phyloP scores from a whole-genome alignment of 208 protist genomes.

The Acanthamoeba castellanii region DNA sequence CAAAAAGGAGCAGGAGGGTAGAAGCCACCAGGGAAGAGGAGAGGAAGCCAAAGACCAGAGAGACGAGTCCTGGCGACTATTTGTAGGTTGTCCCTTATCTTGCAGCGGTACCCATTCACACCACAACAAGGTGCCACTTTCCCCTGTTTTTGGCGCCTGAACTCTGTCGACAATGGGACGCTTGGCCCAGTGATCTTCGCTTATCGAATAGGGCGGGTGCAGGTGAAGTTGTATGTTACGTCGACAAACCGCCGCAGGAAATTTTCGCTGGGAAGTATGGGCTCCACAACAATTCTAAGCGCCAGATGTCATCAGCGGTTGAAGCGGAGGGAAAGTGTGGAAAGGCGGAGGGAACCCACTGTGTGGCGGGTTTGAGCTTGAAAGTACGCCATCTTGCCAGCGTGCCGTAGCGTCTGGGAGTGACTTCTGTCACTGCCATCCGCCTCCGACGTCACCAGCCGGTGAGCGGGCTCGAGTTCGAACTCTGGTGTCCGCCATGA shows the following conservation, averaged over 20 bases:
- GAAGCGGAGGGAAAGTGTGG: too few species aligned
- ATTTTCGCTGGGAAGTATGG: neutral
- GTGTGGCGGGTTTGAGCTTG: too few species aligned
- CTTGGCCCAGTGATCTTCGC: too few species aligned
- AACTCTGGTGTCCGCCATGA: too few species aligned
- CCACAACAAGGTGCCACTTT: neutral
- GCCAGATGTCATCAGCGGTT: too few species aligned
- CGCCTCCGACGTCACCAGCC: too few species aligned
- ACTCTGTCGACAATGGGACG: neutral
- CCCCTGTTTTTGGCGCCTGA: neutral
- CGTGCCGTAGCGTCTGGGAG: too few species aligned
- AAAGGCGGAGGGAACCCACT: too few species aligned
- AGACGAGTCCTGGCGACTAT: neutral
- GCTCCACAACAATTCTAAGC: neutral
- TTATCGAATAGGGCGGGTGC: neutral
- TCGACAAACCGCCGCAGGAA: neutral
- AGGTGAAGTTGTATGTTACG: neutral
- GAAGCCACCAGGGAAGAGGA: neutral
- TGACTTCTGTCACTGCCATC: too few species aligned
- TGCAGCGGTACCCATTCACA: too few species aligned
- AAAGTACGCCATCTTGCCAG: too few species aligned
- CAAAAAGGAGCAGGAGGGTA: neutral
- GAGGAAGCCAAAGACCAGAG: neutral
- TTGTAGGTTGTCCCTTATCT: neutral
- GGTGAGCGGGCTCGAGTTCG: too few species aligned